Conservation (phyloP, 2,329 filamentous ascomycete species). For the Pseudogymnoascus sp. region DNA sequence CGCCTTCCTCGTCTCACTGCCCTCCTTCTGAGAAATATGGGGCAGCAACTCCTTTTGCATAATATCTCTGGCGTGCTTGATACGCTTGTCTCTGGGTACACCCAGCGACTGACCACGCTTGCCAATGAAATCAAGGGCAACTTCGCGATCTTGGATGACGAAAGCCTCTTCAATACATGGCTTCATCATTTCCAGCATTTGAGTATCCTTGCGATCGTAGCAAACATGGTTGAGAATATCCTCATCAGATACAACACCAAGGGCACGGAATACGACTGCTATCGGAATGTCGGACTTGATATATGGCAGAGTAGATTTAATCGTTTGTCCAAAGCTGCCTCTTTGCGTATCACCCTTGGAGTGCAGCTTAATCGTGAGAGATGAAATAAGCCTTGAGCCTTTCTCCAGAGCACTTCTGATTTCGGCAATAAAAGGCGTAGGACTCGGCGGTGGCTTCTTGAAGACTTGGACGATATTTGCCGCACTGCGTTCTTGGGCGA, state of each 20-base stretch:
- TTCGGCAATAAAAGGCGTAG: slow-evolving; percentile 88
- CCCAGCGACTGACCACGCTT: slow-evolving; percentile 75
- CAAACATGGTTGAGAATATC: slow-evolving; percentile 98
- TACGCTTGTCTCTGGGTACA: slow-evolving; percentile 75
- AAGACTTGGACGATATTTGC: slow-evolving; percentile 99
- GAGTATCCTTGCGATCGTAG: slow-evolving; percentile 87
- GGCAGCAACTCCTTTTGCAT: slow-evolving; percentile 95
- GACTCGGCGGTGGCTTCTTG: slow-evolving; percentile 89
- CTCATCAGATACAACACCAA: slow-evolving; percentile 93
- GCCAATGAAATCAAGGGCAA: slow-evolving; percentile 90
- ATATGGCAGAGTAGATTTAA: slow-evolving; percentile 85
- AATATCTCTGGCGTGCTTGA: slow-evolving; percentile 86
- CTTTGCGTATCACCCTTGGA: slow-evolving; percentile 74
- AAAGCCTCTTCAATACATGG: slow-evolving; percentile 97
- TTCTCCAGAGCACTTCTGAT: slow-evolving; percentile 95
- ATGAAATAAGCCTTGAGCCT: slow-evolving; percentile 88
- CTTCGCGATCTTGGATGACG: slow-evolving; percentile 89
- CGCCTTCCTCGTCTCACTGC: slow-evolving; percentile 90
- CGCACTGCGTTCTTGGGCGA: slow-evolving; percentile 93
- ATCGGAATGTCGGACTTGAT: slow-evolving; percentile 91
- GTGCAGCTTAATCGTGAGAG: slow-evolving; percentile 82
- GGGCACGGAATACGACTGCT: slow-evolving; percentile 87
- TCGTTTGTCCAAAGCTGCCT: slow-evolving; percentile 75
- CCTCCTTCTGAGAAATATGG: slow-evolving; percentile 91
- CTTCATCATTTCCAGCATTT: slow-evolving; percentile 96